A percentile compares a stretch with the other conserved stretches of the same genome.
phyloP scores from a whole-genome alignment of 2,329 filamentous ascomycete species.

The Fusarium metavorans region DNA sequence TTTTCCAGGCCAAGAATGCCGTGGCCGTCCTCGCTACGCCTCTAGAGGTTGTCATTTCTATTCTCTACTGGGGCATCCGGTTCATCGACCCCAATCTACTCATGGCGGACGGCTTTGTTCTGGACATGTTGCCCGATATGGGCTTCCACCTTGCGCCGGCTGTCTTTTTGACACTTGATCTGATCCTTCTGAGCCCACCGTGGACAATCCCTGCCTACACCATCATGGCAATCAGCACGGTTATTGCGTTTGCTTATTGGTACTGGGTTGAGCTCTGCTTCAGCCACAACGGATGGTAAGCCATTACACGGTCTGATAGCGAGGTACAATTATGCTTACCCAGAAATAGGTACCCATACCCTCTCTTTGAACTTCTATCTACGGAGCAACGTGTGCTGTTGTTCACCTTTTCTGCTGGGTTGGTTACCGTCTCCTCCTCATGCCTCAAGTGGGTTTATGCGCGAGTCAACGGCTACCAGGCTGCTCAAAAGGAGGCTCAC shows the following conservation, averaged over 20 bases:
- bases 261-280: conserved; percentile 82
- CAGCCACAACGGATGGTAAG: conserved; percentile 73
- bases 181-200: conserved; percentile 77
- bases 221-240: conserved; percentile 68
- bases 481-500: conserved; percentile 46
- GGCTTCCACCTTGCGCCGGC: conserved; percentile 76
- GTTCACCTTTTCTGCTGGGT: conserved; percentile 75
- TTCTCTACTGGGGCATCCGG: conserved; percentile 79
- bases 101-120: conserved; percentile 65
- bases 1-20: conserved; percentile 76
- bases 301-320: conserved; percentile 10
- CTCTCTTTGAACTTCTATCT: conserved; percentile 78
- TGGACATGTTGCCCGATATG: conserved; percentile 69
- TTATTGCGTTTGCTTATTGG: conserved; percentile 77
- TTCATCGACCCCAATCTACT: conserved; percentile 66
- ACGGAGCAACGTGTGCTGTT: conserved; percentile 75
- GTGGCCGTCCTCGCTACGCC: conserved; percentile 75
- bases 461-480: conserved; percentile 69
- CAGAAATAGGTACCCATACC: conserved; percentile 80
- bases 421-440: conserved; percentile 79
- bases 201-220: conserved; percentile 74
- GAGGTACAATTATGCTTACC: conserved; percentile 13
- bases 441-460: conserved; percentile 78
- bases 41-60: conserved; percentile 76
- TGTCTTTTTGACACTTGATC: conserved; percentile 72